Evolutionary conservation across 73 alveolate species (phyloP).

Genomic region (Diophrys appendiculata): DNA sequence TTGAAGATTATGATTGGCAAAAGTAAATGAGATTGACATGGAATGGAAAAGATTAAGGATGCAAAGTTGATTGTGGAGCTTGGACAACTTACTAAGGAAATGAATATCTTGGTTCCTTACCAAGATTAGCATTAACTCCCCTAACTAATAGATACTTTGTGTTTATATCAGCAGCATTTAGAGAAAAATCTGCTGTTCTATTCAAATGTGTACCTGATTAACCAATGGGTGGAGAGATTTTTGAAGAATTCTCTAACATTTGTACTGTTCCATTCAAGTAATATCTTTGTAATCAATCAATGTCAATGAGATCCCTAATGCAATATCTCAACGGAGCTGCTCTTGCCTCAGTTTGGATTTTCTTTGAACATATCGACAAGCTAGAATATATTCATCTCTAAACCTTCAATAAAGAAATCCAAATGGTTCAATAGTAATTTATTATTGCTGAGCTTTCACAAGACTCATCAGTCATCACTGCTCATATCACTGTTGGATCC

Average conservation of each 20-base stretch:
- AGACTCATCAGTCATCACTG: slow-evolving; percentile 66
- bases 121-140: slow-evolving; percentile 33
- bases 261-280: slow-evolving; percentile 36
- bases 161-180: slow-evolving; percentile 30
- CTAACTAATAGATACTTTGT: slow-evolving; percentile 46
- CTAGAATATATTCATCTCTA: slow-evolving; percentile 29
- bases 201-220: slow-evolving; percentile 38
- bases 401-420: slow-evolving; percentile 49
- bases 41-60: slow-evolving; percentile 63
- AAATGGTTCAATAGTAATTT: slow-evolving; percentile 60
- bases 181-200: slow-evolving; percentile 44
- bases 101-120: slow-evolving; percentile 49
- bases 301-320: slow-evolving; percentile 15
- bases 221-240: slow-evolving; percentile 35
- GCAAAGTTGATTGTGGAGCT: slow-evolving; percentile 79
- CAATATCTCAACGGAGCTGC: slow-evolving; percentile 54
- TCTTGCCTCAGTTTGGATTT: slow-evolving; percentile 40
- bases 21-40: slow-evolving; percentile 71
- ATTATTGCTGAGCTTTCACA: slow-evolving; percentile 53
- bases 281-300: slow-evolving; percentile 29
- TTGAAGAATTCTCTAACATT: slow-evolving; percentile 35
- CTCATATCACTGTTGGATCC: slow-evolving; percentile 60
- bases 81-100: slow-evolving; percentile 54
- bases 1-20: slow-evolving; percentile 75
- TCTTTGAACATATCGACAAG: slow-evolving; percentile 50